Percentiles rank a stretch among this genome's conserved stretches.
phyloP scores from a whole-genome alignment of 2,329 filamentous ascomycete species.

The Biscogniauxia sp. region DNA sequence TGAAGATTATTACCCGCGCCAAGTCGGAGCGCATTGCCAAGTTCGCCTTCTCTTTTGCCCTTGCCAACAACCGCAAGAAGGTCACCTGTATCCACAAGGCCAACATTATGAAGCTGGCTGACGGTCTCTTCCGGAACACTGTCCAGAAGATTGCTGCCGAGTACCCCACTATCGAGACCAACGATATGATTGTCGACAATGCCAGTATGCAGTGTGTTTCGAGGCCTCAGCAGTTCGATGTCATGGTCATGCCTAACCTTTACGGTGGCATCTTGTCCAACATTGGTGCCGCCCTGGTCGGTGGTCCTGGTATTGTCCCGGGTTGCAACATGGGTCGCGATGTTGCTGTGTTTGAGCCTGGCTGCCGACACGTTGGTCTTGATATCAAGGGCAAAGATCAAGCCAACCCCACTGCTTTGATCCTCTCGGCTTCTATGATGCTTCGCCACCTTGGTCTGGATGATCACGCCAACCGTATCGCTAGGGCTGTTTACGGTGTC shows the following conservation, averaged over 20 bases:
- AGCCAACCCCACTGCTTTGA: constrained; percentile 94
- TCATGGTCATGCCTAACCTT: constrained; percentile 99
- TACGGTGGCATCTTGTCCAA: constrained; percentile 99
- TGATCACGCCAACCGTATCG: constrained; percentile 97
- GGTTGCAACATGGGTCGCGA: constrained; percentile 99
- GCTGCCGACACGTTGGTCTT: constrained; percentile 97
- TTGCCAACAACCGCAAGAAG: constrained; percentile 99
- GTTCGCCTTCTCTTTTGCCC: constrained; percentile 96
- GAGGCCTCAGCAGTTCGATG: constrained; percentile 95
- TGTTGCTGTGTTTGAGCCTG: constrained; percentile 96
- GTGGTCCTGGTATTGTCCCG: constrained; percentile 93
- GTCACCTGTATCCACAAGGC: constrained; percentile 99
- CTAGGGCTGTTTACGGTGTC: constrained; percentile 72
- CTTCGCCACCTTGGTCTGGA: constrained; percentile 95
- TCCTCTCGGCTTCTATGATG: constrained; percentile 95
- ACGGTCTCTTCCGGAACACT: constrained; percentile 97
- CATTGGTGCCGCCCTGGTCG: constrained; percentile 95
- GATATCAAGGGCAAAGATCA: constrained; percentile 99
- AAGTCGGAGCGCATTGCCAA: constrained; percentile 99
- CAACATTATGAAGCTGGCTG: constrained; percentile 99
- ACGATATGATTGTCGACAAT: constrained; percentile 99
- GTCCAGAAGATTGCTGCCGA: constrained; percentile 92
- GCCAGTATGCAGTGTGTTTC: constrained; percentile 99
- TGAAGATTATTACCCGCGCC: constrained; percentile 99
- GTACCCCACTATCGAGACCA: constrained; percentile 91